Base-by-base conservation (phyloP, 2,329 filamentous ascomycete genomes). In the Nannizziopsis arthrosporioides region DNA sequence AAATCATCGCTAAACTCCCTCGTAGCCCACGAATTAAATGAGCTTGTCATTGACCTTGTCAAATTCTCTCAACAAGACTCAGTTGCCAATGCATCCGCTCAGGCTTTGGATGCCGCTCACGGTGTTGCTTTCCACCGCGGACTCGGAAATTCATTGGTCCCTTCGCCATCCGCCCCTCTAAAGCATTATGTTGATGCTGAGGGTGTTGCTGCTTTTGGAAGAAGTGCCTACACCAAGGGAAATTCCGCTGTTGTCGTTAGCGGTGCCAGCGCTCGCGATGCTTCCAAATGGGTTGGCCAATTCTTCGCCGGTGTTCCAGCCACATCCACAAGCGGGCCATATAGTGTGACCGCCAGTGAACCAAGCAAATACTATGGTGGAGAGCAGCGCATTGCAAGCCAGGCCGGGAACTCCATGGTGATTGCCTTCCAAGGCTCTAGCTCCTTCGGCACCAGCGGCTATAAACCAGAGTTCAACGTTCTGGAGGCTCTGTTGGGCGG, bases 181-280 rank as follows among this genome's bases (percentile, higher is more conserved):
- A 78, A 78, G 61, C 84, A 85, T 67, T 95, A 95, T 71, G 69
- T 95, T 58, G 81, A 80, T 67, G 81, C 83, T 65, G 75, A 84
- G 61, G 75, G 78, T 54, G 76, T 98, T 56, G 78, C 81, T 55
- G 75, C 78, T 56, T 98, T 83, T 63, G 83, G 89, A 63, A 73
- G 79, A 54, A 75, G 78, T 53, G 89, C 84, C 60, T 98, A 92
- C 70, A 76, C 81, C 60, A 94, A 93, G 76, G 73, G 82, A 61
- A 95, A 94, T 70, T 83, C 98, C 59, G 87, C 90, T 53, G 73
- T 98, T 54, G 82, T 96, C 56, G 87, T 85, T 61, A 93, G 94
- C 61, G 92, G 92, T 56, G 83, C 88, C 55, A 81, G 82, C 57
- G 75, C 86, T 57, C 72, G 75, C 50, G 80, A 85, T 54, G 73